Evolutionary conservation across 1,139 yeast genomes (phyloP).

Genomic region (Blastobotrys aristatus): DNA sequence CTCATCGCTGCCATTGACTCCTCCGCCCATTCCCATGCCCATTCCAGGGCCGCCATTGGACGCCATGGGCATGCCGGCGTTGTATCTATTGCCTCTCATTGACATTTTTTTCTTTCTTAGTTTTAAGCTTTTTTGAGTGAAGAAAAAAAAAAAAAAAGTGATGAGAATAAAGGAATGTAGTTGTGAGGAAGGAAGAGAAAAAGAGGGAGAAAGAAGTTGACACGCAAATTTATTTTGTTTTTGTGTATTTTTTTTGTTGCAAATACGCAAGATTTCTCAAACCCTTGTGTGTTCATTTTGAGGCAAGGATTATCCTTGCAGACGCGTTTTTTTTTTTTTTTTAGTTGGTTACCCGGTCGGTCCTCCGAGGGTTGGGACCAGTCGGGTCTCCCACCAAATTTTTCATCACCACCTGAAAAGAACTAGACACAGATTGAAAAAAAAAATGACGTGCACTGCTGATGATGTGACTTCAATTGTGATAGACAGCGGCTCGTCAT

Average conservation of each 20-base stretch:
- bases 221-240: conserved; percentile 4
- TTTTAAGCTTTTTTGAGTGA: neutral
- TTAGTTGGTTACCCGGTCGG: neutral
- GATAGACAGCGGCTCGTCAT: conserved; percentile 81
- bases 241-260: neutral
- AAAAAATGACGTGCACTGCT: conserved; percentile 16
- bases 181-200: neutral
- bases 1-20: neutral
- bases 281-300: neutral
- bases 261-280: neutral
- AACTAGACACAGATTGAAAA: neutral
- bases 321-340: neutral
- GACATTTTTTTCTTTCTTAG: conserved; percentile 1
- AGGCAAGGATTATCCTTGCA: neutral
- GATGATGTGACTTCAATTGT: conserved; percentile 74
- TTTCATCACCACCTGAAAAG: neutral
- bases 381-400: neutral
- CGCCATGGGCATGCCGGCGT: conserved; percentile 14
- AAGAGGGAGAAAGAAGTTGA: neutral
- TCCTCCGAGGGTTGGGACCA: too few species aligned
- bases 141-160: neutral
- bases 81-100: conserved; percentile 13
- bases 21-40: conserved; percentile 4
- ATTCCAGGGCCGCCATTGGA: neutral
- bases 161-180: neutral